phyloP scores from a whole-genome alignment of 192 early-diverging fungal genomes.

The Podila epigama region DNA sequence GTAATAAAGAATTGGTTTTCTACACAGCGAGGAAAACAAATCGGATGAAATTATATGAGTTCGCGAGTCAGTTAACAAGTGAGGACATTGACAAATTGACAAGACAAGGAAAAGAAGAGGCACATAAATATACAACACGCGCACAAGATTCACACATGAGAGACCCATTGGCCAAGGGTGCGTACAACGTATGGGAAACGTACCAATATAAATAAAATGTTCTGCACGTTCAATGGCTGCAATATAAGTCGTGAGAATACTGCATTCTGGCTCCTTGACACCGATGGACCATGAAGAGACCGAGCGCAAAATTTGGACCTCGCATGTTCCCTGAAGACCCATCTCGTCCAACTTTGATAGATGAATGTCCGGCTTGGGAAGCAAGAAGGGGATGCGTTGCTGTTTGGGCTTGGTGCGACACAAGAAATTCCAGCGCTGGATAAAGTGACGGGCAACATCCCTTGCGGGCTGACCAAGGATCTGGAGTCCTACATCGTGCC shows the following conservation, averaged over 20 bases:
- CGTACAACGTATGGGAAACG: no score
- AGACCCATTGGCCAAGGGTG: no score
- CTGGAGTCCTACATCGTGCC: constrained; percentile 84
- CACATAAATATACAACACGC: background rate
- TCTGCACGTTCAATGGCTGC: constrained; percentile 76
- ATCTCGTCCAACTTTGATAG: constrained; percentile 56
- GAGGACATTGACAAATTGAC: background rate
- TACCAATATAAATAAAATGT: constrained; percentile 85
- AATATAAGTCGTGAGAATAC: constrained; percentile 81
- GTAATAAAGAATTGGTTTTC: constrained; percentile 92
- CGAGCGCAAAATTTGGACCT: constrained; percentile 71
- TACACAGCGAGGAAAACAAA: background rate
- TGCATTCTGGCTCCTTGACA: constrained; percentile 64
- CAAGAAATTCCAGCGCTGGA: constrained; percentile 88
- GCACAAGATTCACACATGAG: background rate
- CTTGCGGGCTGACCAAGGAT: constrained; percentile 78
- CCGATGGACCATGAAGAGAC: constrained; percentile 76
- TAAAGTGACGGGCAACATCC: constrained; percentile 84
- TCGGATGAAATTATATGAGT: no score
- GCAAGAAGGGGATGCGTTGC: constrained; percentile 67
- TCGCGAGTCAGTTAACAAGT: no score
- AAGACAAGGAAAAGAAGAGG: background rate
- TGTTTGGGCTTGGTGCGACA: constrained; percentile 63
- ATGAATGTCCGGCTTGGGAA: constrained; percentile 70
- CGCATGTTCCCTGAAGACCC: constrained; percentile 62